Conservation (phyloP, 306 rosid genomes). For the Ammopiptanthus mongolicus region DNA sequence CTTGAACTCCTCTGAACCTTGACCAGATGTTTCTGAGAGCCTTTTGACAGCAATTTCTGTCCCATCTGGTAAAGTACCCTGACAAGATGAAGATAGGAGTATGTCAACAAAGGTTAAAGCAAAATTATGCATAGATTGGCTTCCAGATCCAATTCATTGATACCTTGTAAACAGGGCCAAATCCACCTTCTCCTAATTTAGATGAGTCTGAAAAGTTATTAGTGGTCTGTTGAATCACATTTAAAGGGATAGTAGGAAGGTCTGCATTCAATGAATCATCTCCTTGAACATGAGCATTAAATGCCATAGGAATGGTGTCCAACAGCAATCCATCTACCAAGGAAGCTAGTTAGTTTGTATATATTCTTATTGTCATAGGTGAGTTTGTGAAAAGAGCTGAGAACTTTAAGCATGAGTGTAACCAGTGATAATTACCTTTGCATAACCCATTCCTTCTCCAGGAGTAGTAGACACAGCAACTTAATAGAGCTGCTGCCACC, state of each 20-base stretch:
- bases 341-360: background rate
- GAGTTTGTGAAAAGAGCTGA: background rate
- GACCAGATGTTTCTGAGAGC: slow-evolving; percentile 29
- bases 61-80: slow-evolving; percentile 44
- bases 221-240: background rate
- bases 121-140: background rate
- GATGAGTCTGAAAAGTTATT: slow-evolving; percentile 20
- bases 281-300: background rate
- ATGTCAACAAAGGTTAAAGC: background rate
- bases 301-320: background rate
- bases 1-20: too few species aligned
- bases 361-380: background rate
- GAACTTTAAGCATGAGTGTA: background rate
- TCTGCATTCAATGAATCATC: background rate
- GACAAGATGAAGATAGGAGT: background rate
- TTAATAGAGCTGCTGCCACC: background rate
- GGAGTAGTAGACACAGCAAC: slow-evolving; percentile 5
- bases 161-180: slow-evolving; percentile 46
- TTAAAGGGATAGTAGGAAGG: background rate
- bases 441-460: background rate
- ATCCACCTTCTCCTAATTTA: slow-evolving; percentile 47
- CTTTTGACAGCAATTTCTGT: slow-evolving; percentile 44
- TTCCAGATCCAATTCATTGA: background rate
- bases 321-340: background rate
- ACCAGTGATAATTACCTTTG: background rate